Conservation (phyloP, 495 filamentous ascomycete species). For the Penicillium lagena region DNA sequence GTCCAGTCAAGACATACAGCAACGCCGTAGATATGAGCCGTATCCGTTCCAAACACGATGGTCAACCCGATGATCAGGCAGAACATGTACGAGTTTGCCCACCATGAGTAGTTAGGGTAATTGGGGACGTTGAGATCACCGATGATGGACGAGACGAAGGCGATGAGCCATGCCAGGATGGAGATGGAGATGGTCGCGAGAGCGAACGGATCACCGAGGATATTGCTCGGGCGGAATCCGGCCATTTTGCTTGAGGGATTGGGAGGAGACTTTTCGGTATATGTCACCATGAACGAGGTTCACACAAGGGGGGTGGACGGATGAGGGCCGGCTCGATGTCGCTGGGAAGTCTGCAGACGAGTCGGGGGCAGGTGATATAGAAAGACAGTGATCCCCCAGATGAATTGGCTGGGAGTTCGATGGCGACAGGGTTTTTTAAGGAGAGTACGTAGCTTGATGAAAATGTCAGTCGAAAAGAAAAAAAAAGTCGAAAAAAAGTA, state of each 20-base stretch:
- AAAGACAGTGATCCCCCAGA: no score
- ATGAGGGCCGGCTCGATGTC: no score
- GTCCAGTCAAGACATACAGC: constrained; percentile 51
- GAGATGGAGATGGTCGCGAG: constrained; percentile 91
- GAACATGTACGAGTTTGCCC: constrained; percentile 78
- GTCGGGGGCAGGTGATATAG: no score
- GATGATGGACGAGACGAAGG: constrained; percentile 80
- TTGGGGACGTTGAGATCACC: constrained; percentile 45
- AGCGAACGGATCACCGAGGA: constrained; percentile 94
- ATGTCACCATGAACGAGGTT: no score
- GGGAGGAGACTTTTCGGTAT: no score
- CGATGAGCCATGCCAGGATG: constrained; percentile 86
- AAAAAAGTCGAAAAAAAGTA: no score
- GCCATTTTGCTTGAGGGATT: constrained; percentile 22
- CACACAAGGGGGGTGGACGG: no score
- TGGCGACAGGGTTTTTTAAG: no score
- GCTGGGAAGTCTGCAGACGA: no score
- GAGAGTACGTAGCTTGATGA: no score
- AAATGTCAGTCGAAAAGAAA: no score
- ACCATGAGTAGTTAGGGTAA: constrained; percentile 89
- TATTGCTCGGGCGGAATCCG: constrained; percentile 74
- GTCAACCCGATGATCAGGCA: constrained; percentile 74
- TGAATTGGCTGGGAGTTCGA: no score
- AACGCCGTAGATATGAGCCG: constrained; percentile 79
- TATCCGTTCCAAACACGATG: constrained; percentile 73